Base-by-base conservation (phyloP, 305 asterid genomes). In the Plantago lanceolata region DNA sequence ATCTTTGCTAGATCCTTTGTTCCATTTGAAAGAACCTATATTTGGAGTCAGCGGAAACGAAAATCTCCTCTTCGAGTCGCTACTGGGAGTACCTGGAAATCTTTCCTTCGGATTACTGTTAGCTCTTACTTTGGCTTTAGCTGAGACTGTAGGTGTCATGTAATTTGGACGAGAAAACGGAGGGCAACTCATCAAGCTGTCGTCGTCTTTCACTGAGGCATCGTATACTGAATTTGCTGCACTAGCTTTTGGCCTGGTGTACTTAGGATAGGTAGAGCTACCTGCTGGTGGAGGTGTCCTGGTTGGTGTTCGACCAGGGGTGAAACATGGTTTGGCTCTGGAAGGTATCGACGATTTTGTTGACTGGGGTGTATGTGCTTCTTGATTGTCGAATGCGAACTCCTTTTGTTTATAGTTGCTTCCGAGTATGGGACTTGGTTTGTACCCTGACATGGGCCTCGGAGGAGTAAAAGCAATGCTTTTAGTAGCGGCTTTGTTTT, bases 161-260 rank as follows among this genome's bases (percentile, higher is more conserved):
- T 87, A 87, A 68, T 64, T 85, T 33, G 90, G 95, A 61, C 55
- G 84, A 1, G 84, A 81, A 66, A 83, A 87, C 0, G 92, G 88
- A 16, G 92, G 94, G 63, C 94, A 87, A 57, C 95, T 87, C 18
- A 77, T 82, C 64, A 87, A 82, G 73, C 95, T 87, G 20, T 85
- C 93, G 3, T 82, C 83, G 31, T 87, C 95, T 48, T 74, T 82
- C 74, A 76, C 16, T 0, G 80, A 80, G 18, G 70, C 55, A 35
- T 79, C 69, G 43, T 64, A 67, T 56, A 68, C 44, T 8, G 82
- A 76, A 67, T 19, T 68, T 20, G 80, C 66, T 50, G 68, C 73
- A 57, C 75, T 75, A 29, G 74, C 66, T 76, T 82, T 68, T 7
- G 77, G 64, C 67, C 71, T 80, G 8, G 80, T 63, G 59, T 71